These are phyloP conservation scores for Blastocystis sp. DNA, from an alignment of 352 stramenopile species.

Conservation along the genomic window DNA sequence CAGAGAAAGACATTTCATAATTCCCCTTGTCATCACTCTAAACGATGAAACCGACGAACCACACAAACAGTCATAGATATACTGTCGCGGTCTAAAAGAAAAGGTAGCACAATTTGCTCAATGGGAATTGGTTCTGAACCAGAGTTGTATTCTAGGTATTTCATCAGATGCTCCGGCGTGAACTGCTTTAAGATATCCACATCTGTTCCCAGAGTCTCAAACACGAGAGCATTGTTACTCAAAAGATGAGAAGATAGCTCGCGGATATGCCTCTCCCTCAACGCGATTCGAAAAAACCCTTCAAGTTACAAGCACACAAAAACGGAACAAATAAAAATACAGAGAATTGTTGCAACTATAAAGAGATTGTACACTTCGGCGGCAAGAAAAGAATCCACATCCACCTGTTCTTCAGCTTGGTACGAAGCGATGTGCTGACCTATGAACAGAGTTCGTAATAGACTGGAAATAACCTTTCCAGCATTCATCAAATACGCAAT, in stretches of 20 bases:
- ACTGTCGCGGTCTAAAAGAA: constrained; percentile 2
- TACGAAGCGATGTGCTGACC: background rate
- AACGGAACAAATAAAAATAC: constrained; percentile 18
- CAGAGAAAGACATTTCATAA: background rate
- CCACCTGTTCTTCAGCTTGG: background rate
- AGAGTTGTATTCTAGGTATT: constrained; percentile 54
- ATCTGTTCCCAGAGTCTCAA: constrained; percentile 37
- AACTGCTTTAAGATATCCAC: constrained; percentile 45
- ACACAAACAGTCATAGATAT: background rate
- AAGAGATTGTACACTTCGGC: constrained; percentile 54
- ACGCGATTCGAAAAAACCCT: constrained; percentile 51
- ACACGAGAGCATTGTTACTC: constrained; percentile 50
- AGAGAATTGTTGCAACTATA: constrained; percentile 45
- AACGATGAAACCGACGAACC: background rate
- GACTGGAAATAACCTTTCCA: background rate
- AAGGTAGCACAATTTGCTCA: constrained; percentile 4
- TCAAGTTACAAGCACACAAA: background rate
- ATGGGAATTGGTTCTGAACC: constrained; percentile 12
- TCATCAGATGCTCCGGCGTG: constrained; percentile 38
- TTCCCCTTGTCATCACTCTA: background rate
- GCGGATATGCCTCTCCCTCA: constrained; percentile 46
- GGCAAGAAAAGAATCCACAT: constrained; percentile 20
- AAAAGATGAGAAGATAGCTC: constrained; percentile 2
- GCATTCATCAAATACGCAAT: background rate
- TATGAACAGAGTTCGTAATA: background rate